Conservation (phyloP, 305 asterid genomes). For the Solanum hybrid region DNA sequence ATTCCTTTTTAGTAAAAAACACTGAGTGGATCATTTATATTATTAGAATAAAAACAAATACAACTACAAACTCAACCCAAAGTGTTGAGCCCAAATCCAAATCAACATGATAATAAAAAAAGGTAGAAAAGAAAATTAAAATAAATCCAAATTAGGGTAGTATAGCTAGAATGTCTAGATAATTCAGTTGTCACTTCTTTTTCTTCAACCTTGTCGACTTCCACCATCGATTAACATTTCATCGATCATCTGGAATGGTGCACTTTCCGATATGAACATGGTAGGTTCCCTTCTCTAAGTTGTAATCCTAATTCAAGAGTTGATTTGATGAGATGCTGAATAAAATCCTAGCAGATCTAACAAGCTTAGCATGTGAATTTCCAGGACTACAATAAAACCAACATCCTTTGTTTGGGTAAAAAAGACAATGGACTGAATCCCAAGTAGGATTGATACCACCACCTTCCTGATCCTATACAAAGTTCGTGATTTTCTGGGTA, state of each 20-base stretch:
- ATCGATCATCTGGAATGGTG: neutral
- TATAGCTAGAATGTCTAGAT: neutral
- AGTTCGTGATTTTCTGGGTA: neutral
- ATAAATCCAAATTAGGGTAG: neutral
- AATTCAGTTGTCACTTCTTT: neutral
- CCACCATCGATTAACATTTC: neutral
- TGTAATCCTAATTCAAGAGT: neutral
- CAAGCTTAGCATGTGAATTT: neutral
- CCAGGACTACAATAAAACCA: neutral
- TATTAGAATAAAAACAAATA: too few relatives aligned
- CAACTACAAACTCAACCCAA: neutral
- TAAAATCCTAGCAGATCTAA: neutral
- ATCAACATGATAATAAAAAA: neutral
- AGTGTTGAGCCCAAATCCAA: neutral
- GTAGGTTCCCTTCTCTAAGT: neutral
- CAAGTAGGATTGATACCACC: neutral
- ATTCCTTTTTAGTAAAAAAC: neutral
- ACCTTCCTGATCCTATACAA: neutral
- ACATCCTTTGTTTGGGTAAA: neutral
- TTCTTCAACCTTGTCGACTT: neutral
- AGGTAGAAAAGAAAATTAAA: neutral
- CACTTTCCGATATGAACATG: neutral
- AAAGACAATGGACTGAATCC: neutral
- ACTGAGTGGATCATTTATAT: neutral
- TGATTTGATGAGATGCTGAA: neutral